Evolutionary conservation across 495 filamentous ascomycete genomes (phyloP), one percentile per base, ranked within the genome.

Genomic region (Xylaria castorea): DNA sequence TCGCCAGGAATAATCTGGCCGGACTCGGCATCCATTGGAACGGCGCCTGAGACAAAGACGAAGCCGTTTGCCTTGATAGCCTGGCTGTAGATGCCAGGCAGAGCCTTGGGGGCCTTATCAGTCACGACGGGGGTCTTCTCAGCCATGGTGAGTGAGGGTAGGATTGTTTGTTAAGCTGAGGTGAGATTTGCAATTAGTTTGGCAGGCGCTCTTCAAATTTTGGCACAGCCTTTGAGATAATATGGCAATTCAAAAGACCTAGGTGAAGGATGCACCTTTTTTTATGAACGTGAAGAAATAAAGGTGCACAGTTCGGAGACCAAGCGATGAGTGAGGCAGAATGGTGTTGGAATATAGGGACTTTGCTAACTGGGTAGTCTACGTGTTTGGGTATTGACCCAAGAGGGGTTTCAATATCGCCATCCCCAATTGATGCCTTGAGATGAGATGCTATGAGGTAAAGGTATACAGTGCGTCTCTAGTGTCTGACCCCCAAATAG

Each of bases 21-120:
- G 18, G 84, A 75, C 77, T 91, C 89, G 68, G 89, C 88, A 68
- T 86, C 83, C 70, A 84, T 83, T 71, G 92, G 93, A 77, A 94
- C 92, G 76, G 92, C 91, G 76, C 93, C 93, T 30, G 92, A 94
- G 77, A 92, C 87, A 84, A 90, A 95, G 79, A 94, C 87, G 69
- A 89, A 84, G 65, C 88, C 87, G 76, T 90, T 89, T 68, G 91
- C 91, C 55, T 85, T 85, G 81, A 93, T 89, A 71, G 91, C 91
- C 84, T 94, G 92, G 81, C 91, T 89, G 87, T 93, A 78, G 36
- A 80, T 79, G n/a, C 77, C 73, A 0, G 83, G 80, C 25, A 84
- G 73, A 30, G 85, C 83, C 75, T 83, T 83, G 58, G 84, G 84
- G 65, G 85, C 84, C 70, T 87, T 83, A 4, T 83, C 79, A 48